These are phyloP conservation scores for Sutorius australiensis DNA, from an alignment of 768 basidiomycete species.

Conservation along the genomic window DNA sequence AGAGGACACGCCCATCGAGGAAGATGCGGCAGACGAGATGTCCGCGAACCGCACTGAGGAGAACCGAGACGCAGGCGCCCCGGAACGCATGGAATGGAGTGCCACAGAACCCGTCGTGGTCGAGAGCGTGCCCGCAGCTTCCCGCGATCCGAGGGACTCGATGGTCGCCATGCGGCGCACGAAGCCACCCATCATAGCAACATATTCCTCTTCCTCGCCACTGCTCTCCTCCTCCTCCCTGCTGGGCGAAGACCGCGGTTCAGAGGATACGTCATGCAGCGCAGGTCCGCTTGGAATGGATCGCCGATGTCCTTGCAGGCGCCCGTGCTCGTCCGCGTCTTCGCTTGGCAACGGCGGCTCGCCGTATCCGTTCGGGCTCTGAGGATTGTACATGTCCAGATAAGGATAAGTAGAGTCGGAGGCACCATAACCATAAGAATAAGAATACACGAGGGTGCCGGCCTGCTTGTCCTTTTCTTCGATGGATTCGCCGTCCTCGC, in stretches of 20 bases:
- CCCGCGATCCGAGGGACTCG: conserved; percentile 69
- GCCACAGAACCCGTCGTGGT: conserved; percentile 31
- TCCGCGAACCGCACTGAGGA: conserved; percentile 27
- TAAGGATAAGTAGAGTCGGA: conserved; percentile 27
- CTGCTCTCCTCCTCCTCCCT: conserved; percentile 5
- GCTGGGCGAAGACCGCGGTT: conserved; percentile 12
- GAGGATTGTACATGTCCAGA: conserved; percentile 31
- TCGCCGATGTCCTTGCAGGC: neutral
- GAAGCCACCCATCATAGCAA: conserved; percentile 59
- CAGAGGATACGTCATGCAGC: conserved; percentile 12
- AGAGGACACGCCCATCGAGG: neutral
- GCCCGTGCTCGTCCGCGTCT: conserved; percentile 1
- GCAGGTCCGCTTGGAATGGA: neutral
- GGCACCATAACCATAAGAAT: conserved; percentile 30
- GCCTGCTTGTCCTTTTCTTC: conserved; percentile 1
- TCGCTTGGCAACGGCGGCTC: conserved; percentile 4
- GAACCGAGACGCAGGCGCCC: conserved; percentile 17
- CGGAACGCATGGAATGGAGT: conserved; percentile 25
- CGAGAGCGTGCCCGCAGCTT: conserved; percentile 34
- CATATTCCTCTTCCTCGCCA: conserved; percentile 33
- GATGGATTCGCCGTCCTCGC: conserved; percentile 14
- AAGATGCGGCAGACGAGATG: conserved; percentile 2
- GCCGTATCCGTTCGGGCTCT: neutral
- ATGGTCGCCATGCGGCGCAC: conserved; percentile 80
- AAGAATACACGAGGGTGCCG: conserved; percentile 16